Base-by-base conservation (phyloP, 768 basidiomycete genomes). In the Floccularia luteovirens region DNA sequence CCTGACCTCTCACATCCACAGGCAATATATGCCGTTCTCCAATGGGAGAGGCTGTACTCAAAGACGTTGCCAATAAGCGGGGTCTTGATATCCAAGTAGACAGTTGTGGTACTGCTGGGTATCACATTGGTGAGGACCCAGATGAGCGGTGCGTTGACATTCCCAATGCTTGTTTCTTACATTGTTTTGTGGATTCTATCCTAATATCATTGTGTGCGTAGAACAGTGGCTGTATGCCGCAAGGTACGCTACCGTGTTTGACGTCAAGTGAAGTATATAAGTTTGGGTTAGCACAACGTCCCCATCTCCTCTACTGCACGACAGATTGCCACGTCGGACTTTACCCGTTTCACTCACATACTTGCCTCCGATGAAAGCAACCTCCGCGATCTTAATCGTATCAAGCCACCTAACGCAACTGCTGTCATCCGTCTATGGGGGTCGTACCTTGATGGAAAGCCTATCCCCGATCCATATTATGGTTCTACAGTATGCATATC, bases 21-120 rank as follows among this genome's bases (percentile, higher is more conserved):
- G 86, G 86, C 10, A 90, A 90, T 55, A 89, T 90, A 43, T 90
- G 90, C 55, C 81, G 91, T 24, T 90, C 88, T 17, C 90, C 91
- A 0, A 89, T 94, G 79, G 91, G 90, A 22, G 89, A 92, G 62
- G 91, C 90, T 2, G 86, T 93, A 17, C 69, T 93, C 22, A 69
- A 63, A 44, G 70, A 88, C 39, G 71, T 78, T 42, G 86, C 84
- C 6, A 60, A 67, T 36, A 70, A 79, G 50, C 77, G 85, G 24
- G 77, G 77, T 10, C 52, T 88, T 28, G 71, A 81, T 36, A 68
- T 92, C 45, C 51, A 58, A 10, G 83, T 92, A 22, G 89, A 92
- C 49, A 90, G 87, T 37, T 85, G 83, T 48, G 90, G 90, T 1
- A 94, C 90, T 1, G 79, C 77, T 7, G 82, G 74, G 11, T 93